Conservation (phyloP, 257 asterid genomes). For the Linaria vulgaris region DNA sequence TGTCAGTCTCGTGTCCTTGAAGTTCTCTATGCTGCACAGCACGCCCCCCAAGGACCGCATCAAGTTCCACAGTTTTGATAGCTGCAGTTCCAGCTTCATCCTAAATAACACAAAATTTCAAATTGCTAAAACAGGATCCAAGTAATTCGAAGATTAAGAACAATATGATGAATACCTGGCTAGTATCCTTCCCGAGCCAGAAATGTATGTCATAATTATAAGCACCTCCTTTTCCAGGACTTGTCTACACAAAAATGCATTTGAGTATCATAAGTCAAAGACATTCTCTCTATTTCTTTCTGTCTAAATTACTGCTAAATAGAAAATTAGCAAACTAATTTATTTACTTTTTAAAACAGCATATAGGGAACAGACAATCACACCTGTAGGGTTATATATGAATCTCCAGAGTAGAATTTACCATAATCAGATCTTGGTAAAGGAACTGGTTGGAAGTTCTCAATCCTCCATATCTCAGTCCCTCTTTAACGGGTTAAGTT, state of each 20-base stretch:
- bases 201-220: conserved; percentile 79
- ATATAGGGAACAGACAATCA: conserved; percentile 17
- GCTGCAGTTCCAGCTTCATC: conserved; percentile 99
- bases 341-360: conserved; percentile 13
- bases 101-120: conserved; percentile 32
- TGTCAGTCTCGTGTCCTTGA: conserved; percentile 91
- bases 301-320: neutral
- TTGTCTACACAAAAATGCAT: conserved; percentile 44
- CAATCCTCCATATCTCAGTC: conserved; percentile 96
- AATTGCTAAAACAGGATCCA: conserved; percentile 12
- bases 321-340: neutral
- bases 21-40: conserved; percentile 91
- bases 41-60: conserved; percentile 86
- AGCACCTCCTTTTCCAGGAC: conserved; percentile 86
- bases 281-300: conserved; percentile 3
- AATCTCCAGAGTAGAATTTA: conserved; percentile 92
- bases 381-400: conserved; percentile 90
- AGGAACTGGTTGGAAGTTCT: conserved; percentile 89
- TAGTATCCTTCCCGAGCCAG: conserved; percentile 98
- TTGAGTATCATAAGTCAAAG: conserved; percentile 5
- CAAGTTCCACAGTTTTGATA: conserved; percentile 89
- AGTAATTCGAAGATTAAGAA: conserved; percentile 13
- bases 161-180: conserved; percentile 57
- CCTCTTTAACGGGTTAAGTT: conserved; percentile 65
- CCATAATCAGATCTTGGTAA: conserved; percentile 82